Evolutionary conservation across 1,139 yeast species (phyloP).

Genomic region (Pichia cactophila): DNA sequence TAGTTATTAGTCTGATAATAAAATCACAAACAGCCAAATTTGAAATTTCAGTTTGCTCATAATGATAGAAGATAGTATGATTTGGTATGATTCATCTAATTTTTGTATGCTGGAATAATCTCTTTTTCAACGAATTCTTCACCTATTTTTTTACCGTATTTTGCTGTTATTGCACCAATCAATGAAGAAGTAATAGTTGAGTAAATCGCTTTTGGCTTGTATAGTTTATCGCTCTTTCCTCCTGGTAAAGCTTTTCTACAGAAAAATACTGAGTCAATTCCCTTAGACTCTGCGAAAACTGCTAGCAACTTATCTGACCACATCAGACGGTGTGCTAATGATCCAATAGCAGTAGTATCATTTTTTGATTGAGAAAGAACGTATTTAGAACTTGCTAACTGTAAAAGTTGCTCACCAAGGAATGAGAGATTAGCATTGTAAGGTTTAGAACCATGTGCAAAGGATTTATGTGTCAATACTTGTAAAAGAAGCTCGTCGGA

Average conservation of each 20-base stretch:
- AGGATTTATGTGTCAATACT: conserved; percentile 84
- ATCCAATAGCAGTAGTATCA: conserved; percentile 61
- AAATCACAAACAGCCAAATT: not conserved
- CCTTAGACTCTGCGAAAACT: conserved; percentile 41
- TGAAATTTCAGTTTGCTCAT: not conserved
- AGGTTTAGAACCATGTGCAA: conserved; percentile 85
- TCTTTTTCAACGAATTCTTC: conserved; percentile 49
- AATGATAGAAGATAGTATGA: too few species aligned
- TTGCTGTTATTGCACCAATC: conserved; percentile 70
- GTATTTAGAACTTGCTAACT: conserved; percentile 46
- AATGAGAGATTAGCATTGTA: conserved; percentile 78
- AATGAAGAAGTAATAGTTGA: conserved; percentile 69
- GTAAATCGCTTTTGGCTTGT: conserved; percentile 44
- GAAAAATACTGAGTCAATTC: conserved; percentile 53
- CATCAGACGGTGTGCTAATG: conserved; percentile 43
- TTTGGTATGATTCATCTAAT: conserved; percentile 1
- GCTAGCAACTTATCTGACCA: conserved; percentile 46
- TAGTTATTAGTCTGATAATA: not conserved
- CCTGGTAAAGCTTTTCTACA: conserved; percentile 42
- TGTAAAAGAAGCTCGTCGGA: conserved; percentile 60
- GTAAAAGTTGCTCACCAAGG: conserved; percentile 69
- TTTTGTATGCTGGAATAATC: conserved; percentile 24
- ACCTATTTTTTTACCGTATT: conserved; percentile 57
- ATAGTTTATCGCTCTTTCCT: conserved; percentile 42
- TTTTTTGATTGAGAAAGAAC: conserved; percentile 28